Evolutionary conservation across 208 protist genomes (phyloP), one percentile per base, ranked within the genome.

Genomic region (Leishmania tropica): DNA sequence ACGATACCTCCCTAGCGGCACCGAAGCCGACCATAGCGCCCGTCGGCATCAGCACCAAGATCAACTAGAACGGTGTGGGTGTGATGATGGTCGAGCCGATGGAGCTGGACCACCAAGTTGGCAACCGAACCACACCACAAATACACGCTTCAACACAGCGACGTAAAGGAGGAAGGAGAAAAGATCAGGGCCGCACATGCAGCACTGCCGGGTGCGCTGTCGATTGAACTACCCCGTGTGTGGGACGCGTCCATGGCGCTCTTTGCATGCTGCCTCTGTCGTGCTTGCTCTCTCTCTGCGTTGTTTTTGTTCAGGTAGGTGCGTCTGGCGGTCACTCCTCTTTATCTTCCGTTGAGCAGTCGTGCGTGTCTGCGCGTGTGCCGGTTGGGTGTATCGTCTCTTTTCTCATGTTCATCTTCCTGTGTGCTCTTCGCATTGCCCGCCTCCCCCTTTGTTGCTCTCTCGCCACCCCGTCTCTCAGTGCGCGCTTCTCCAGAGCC

Each of bases 11-110:
- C 6, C 60, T 96, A 75, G 75, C 72, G 24, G 71, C 82, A 40
- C 92, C 93, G 6, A 92, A 93, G 86, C 93, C 95, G 24, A 97
- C 95, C 3, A 72, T 97, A 62, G 92, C 92, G 10, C 95, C 95
- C 24, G 81, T 94, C 21, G 92, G 91, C 48, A 90, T 97, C 75
- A 84, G 81, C 64, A 47, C 72, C 60, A 77, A 75, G 70, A 81
- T 85, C 54, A 85, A 84, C 65, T 88, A 79, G 71, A 35, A 73
- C 7, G 47, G 21, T 75, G 42, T 40, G 71, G 3, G 3, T 4
- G 51, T 64, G 73, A 31, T 40, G 73, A 47, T 76, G 31, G 11
- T 15, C 28, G 45, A 74, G 3, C 70, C 10, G 70, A 53, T 37
- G 70, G 45, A 54, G 70, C 24, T 51, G 47, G 45, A 54, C 28